Base-by-base conservation (phyloP, 2,329 filamentous ascomycete species). In the Pseudogymnoascus sp. region DNA sequence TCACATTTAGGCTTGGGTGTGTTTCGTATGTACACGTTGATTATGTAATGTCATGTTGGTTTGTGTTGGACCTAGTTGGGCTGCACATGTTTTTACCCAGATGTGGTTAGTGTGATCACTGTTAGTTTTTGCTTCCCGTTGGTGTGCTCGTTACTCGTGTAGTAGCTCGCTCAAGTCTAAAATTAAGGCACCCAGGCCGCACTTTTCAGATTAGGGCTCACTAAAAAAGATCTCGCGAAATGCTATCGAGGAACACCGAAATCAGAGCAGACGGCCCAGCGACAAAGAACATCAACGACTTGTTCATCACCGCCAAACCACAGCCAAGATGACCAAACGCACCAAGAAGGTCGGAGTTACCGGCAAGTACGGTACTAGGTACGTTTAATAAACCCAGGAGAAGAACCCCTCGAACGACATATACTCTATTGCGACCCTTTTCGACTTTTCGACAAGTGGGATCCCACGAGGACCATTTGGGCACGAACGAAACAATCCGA, bases 281-380 rank as follows among this genome's bases (percentile, higher is more conserved):
- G 51, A 57, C 51, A 57, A 57, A 57, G 51, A 57, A 57, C 51
- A 57, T 57, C 51, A 57, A 57, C 51, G 51, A 57, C 51, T 57
- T 57, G 51, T 57, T 57, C 51, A 57, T 72, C 68, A 70, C 68
- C 69, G 66, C 71, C 59, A 61, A 72, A 70, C 68, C 68, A 66
- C 77, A 77, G 80, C 79, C 84, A 91, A 87, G 81, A 95, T 95
- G 90, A 91, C 90, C 80, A 93, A 95, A 87, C 88, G 91, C 84
- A 96, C 91, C 72, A 96, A 91, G 89, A 96, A 96, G 90, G 92
- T 96, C 87, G 91, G 91, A 80, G 93, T 97, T 80, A 97, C 93
- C 84, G 91, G 93, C 83, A 96, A 96, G 88, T 97, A 96, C 83
- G 93, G 93, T 86, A 93, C 89, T 78, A 91, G 92, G 88, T 96